Conservation (phyloP, 2,329 filamentous ascomycete species). For the Leptosphaerulina australis region DNA sequence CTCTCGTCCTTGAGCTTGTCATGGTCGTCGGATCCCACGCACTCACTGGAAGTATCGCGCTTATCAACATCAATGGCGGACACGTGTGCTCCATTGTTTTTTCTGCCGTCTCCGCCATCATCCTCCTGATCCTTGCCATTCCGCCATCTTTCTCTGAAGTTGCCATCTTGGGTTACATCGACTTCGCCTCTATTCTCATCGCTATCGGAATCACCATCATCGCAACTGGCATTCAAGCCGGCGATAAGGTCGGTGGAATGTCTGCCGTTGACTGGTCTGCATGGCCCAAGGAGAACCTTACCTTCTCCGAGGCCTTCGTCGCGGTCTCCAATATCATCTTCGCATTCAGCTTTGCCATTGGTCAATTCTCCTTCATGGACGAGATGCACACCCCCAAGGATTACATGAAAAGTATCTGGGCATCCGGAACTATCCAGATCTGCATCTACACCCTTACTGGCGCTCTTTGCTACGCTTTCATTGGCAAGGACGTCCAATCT, state of each 20-base stretch:
- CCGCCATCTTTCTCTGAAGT: slow-evolving; percentile 22
- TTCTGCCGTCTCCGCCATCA: slow-evolving; percentile 21
- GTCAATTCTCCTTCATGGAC: slow-evolving; percentile 23
- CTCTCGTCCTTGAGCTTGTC: slow-evolving; percentile 22
- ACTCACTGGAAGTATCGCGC: slow-evolving; percentile 21
- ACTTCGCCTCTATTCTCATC: slow-evolving; percentile 22
- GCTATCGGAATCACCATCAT: slow-evolving; percentile 24
- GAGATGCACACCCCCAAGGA: slow-evolving; percentile 21
- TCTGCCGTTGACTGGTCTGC: slow-evolving; percentile 22
- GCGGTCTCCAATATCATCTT: slow-evolving; percentile 24
- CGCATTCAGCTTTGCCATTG: slow-evolving; percentile 22
- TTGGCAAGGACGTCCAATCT: slow-evolving; percentile 13
- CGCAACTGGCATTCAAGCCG: slow-evolving; percentile 19
- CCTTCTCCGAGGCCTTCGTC: slow-evolving; percentile 21
- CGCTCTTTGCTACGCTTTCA: slow-evolving; percentile 23
- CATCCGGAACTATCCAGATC: slow-evolving; percentile 20
- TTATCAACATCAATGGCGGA: slow-evolving; percentile 23
- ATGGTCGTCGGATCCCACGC: slow-evolving; percentile 25
- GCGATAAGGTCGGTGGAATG: slow-evolving; percentile 13
- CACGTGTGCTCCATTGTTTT: slow-evolving; percentile 22
- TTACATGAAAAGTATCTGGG: slow-evolving; percentile 23
- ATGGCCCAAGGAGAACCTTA: slow-evolving; percentile 19
- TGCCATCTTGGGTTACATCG: slow-evolving; percentile 22
- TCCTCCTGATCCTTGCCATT: slow-evolving; percentile 22
- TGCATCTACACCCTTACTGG: slow-evolving; percentile 22